Conservation (phyloP, 108 stramenopile genomes). For the Schizochytrium sp. region DNA sequence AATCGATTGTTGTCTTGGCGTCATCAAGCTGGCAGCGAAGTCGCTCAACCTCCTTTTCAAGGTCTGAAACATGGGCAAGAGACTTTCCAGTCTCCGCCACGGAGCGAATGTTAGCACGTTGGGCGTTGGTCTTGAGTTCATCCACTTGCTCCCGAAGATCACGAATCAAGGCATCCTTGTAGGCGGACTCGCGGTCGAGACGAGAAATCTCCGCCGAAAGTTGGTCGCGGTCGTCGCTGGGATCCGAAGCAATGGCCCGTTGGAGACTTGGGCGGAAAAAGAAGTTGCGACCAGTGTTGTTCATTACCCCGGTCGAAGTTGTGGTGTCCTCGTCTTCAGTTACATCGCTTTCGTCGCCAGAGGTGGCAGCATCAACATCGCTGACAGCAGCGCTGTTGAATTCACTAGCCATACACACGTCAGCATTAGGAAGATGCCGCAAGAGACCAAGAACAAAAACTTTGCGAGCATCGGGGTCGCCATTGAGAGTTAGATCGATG, state of each 20-base stretch:
- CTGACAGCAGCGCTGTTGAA: background rate
- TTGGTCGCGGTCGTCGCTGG: too few relatives aligned
- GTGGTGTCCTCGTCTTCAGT: background rate
- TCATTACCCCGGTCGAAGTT: too few relatives aligned
- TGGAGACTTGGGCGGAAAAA: too few relatives aligned
- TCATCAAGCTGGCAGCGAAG: background rate
- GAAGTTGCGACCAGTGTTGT: too few relatives aligned
- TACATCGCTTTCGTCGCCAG: constrained; percentile 19
- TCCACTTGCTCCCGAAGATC: constrained; percentile 23
- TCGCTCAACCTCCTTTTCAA: background rate
- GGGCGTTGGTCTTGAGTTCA: constrained; percentile 6
- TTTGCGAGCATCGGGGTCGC: background rate
- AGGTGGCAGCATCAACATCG: constrained; percentile 4
- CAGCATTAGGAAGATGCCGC: background rate
- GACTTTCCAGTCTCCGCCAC: constrained; percentile 40
- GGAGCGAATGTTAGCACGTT: background rate
- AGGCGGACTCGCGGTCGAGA: constrained; percentile 30
- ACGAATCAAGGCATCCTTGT: constrained; percentile 20
- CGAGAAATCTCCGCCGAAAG: background rate
- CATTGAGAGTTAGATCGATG: background rate
- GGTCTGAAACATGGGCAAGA: background rate
- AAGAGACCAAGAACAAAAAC: background rate
- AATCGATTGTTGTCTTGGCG: background rate
- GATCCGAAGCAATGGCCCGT: too few relatives aligned
- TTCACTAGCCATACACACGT: background rate